Percentiles rank a stretch among this genome's conserved stretches.
Conservation (phyloP, 805 yeast species). For the Suhomyces sp. region DNA sequence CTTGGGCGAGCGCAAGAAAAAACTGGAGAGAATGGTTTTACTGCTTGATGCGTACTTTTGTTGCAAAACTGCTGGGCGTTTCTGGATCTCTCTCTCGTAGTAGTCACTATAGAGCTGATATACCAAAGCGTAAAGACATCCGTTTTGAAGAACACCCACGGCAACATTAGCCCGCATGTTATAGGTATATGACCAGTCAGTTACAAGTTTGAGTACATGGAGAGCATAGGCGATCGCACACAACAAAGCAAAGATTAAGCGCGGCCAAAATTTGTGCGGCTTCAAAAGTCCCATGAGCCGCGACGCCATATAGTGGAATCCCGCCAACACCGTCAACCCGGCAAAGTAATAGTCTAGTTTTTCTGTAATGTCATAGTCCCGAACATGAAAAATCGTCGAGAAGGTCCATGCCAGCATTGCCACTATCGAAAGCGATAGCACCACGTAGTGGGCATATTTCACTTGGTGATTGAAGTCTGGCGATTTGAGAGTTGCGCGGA, state of each 20-base stretch:
- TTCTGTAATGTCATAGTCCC: constrained; percentile 80
- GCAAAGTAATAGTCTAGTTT: constrained; percentile 90
- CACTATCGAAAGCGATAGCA: constrained; percentile 49
- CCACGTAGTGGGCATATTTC: constrained; percentile 25
- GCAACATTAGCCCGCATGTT: constrained; percentile 88
- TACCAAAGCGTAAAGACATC: constrained; percentile 25
- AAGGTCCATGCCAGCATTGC: constrained; percentile 88
- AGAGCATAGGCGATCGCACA: constrained; percentile 52
- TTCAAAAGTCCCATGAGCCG: constrained; percentile 61
- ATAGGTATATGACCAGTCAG: constrained; percentile 87
- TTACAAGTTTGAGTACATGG: constrained; percentile 64
- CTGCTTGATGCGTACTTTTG: constrained; percentile 23
- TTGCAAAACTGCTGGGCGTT: constrained; percentile 15
- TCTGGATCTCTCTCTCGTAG: constrained; percentile 15
- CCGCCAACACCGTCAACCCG: constrained; percentile 79
- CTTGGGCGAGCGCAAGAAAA: constrained; percentile 34
- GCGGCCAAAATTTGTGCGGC: constrained; percentile 16
- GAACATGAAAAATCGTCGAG: constrained; percentile 81
- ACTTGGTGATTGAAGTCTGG: background rate
- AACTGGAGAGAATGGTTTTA: constrained; percentile 26
- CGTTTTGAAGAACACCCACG: constrained; percentile 74
- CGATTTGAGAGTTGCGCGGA: constrained; percentile 1
- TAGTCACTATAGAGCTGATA: constrained; percentile 31
- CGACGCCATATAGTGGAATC: constrained; percentile 65
- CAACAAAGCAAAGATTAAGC: constrained; percentile 35